phyloP scores from a whole-genome alignment of 305 asterid genomes.

The Solanum aculeatissimum region DNA sequence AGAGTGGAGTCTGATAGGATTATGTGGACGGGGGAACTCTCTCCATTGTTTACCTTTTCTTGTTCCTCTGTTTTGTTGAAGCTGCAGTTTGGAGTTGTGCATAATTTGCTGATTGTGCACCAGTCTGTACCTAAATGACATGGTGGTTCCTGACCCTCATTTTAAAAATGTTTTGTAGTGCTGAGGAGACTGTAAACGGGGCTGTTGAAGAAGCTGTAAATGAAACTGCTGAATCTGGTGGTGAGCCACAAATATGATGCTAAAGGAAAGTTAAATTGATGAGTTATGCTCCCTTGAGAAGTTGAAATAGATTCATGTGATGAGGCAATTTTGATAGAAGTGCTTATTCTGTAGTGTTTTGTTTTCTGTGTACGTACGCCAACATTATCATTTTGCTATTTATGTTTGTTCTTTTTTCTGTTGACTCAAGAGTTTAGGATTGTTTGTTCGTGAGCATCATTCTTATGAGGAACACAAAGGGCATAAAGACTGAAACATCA shows the following conservation, averaged over 20 bases:
- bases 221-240: background rate
- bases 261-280: background rate
- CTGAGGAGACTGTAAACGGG: slow-evolving; percentile 34
- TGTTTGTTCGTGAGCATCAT: background rate
- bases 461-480: background rate
- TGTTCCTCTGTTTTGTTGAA: background rate
- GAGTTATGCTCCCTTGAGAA: background rate
- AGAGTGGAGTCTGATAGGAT: background rate
- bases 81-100: background rate
- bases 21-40: background rate
- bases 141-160: background rate
- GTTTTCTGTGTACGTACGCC: background rate
- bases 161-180: slow-evolving; percentile 16
- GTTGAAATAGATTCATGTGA: background rate
- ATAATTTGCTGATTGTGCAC: background rate
- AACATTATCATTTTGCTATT: background rate
- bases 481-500: background rate
- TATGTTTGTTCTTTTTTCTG: background rate
- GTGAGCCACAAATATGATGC: slow-evolving; percentile 2
- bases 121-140: background rate
- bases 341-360: background rate
- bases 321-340: slow-evolving; percentile 27
- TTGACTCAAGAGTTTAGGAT: background rate
- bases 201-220: slow-evolving; percentile 12
- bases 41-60: background rate